phyloP scores from a whole-genome alignment of 371 early-diverging fungal species.

The Mortierella polycephala region DNA sequence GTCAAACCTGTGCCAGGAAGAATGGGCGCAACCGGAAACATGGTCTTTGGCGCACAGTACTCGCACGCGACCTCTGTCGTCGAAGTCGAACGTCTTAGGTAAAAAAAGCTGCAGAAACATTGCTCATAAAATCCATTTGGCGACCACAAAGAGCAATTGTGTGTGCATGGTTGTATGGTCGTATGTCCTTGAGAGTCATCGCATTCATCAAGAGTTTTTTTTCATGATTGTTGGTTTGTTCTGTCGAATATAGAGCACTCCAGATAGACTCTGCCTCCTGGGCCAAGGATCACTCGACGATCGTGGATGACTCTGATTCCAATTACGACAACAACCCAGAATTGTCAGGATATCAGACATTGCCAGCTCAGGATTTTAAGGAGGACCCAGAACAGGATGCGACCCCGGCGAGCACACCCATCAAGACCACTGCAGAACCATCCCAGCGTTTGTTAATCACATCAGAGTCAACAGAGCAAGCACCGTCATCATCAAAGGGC shows the following conservation, averaged over 20 bases:
- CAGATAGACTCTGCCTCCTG: conserved; percentile 48
- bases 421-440: conserved; percentile 12
- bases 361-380: conserved; percentile 45
- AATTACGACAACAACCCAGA: conserved; percentile 47
- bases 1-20: conserved; percentile 50
- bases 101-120: background rate
- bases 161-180: too few species aligned
- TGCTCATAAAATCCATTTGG: background rate
- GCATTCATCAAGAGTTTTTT: too few species aligned
- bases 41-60: conserved; percentile 55
- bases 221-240: conserved; percentile 1
- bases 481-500: background rate
- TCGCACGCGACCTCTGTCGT: conserved; percentile 49
- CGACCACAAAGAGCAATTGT: too few species aligned
- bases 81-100: conserved; percentile 52
- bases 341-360: conserved; percentile 52
- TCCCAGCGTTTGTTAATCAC: conserved; percentile 4
- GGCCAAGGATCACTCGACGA: conserved; percentile 23
- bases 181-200: too few species aligned
- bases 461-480: conserved; percentile 5
- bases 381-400: conserved; percentile 46
- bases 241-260: conserved; percentile 26
- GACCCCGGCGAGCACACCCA: conserved; percentile 20
- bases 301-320: conserved; percentile 33
- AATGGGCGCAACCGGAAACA: conserved; percentile 51